Evolutionary conservation across 192 early-diverging fungal genomes (phyloP).

Genomic region (Martensiomyces pterosporus): DNA sequence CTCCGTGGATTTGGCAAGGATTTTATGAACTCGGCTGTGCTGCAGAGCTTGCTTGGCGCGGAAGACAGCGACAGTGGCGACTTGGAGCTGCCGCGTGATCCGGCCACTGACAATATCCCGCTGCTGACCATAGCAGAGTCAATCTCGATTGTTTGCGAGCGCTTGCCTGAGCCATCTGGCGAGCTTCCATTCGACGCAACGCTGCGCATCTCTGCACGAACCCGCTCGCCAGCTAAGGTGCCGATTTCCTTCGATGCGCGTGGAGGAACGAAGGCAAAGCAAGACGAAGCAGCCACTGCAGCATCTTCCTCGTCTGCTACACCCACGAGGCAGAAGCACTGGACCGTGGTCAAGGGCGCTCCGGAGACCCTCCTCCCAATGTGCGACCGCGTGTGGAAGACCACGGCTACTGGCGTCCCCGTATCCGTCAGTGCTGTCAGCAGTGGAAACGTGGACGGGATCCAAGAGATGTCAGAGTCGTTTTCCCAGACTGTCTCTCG

Average conservation of each 20-base stretch:
- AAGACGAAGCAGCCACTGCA: neutral
- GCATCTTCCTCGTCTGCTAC: neutral
- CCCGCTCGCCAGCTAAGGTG: constrained; percentile 12
- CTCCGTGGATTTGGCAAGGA: constrained; percentile 42
- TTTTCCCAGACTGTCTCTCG: constrained; percentile 25
- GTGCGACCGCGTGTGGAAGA: constrained; percentile 29
- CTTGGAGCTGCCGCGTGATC: constrained; percentile 11
- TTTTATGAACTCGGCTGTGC: constrained; percentile 38
- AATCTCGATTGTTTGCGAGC: constrained; percentile 15
- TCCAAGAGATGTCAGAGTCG: constrained; percentile 12
- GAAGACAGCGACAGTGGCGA: constrained; percentile 2
- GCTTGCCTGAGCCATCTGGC: constrained; percentile 27
- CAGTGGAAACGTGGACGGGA: constrained; percentile 9
- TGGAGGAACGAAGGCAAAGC: neutral
- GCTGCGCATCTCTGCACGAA: constrained; percentile 26
- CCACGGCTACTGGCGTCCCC: neutral
- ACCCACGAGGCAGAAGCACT: constrained; percentile 12
- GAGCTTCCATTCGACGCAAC: constrained; percentile 36
- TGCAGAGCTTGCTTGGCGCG: constrained; percentile 17
- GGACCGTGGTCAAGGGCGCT: constrained; percentile 37
- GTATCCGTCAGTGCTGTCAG: constrained; percentile 7
- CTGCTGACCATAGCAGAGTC: constrained; percentile 10
- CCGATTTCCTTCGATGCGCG: constrained; percentile 6
- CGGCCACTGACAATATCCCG: constrained; percentile 13
- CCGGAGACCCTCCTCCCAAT: constrained; percentile 24